A percentile compares a stretch with the other conserved stretches of the same genome.
Evolutionary conservation across 2,329 filamentous ascomycete genomes (phyloP).

Genomic region (Acarospora socialis): DNA sequence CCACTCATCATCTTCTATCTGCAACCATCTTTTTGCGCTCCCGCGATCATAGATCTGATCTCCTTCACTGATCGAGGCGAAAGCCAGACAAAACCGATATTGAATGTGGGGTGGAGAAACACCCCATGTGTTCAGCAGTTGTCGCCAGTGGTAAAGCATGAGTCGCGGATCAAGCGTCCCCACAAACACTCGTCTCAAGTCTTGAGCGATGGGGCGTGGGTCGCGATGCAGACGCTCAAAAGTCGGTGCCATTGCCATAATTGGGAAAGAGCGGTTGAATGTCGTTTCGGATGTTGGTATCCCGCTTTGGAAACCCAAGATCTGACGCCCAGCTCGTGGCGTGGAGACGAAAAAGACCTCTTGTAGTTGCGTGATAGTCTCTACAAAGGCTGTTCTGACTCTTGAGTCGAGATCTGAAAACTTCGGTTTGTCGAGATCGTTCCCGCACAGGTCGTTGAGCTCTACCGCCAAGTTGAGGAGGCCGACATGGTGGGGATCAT

Average conservation of each 20-base stretch:
- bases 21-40: conserved; percentile 3
- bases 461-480: conserved; percentile 4
- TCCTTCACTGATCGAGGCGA: conserved; percentile 1
- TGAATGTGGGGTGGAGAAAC: conserved; percentile 1
- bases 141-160: conserved; percentile 1
- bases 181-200: background rate
- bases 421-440: background rate
- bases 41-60: conserved; percentile 3
- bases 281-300: background rate
- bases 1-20: conserved; percentile 5
- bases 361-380: conserved; percentile 5
- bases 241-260: background rate
- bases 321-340: conserved; percentile 3
- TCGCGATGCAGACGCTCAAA: conserved; percentile 6
- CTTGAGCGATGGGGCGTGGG: conserved; percentile 1
- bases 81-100: conserved; percentile 5
- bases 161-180: background rate
- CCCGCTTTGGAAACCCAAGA: conserved; percentile 3
- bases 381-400: conserved; percentile 2
- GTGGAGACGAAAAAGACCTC: conserved; percentile 6
- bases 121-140: conserved; percentile 3
- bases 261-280: conserved; percentile 5
- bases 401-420: conserved; percentile 1
- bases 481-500: conserved; percentile 5
- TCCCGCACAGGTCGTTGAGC: background rate